phyloP scores from a whole-genome alignment of 1,139 yeast species.

The Blastobotrys petasosporus region DNA sequence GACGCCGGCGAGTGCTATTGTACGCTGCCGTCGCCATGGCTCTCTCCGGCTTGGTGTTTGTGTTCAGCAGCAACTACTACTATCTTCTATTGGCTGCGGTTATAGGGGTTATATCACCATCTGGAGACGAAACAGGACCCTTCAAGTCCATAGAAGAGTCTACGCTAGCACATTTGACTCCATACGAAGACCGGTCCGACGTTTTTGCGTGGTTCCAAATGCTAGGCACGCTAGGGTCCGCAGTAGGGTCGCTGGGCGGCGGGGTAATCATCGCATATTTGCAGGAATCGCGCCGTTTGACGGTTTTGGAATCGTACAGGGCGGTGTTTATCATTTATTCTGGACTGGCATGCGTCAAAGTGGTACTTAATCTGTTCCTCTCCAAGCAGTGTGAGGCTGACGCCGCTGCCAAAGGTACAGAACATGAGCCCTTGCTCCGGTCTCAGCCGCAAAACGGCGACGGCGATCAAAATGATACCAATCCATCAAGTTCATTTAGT shows the following conservation, averaged over 20 bases:
- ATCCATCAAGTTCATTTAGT: slow-evolving; percentile 1
- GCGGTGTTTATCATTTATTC: slow-evolving; percentile 55
- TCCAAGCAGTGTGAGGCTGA: slow-evolving; percentile 50
- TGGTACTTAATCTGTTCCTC: slow-evolving; percentile 48
- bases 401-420: slow-evolving; percentile 7
- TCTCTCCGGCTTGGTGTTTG: slow-evolving; percentile 60
- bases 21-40: slow-evolving; percentile 68
- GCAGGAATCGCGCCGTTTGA: slow-evolving; percentile 30
- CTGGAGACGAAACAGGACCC: slow-evolving; percentile 92
- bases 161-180: slow-evolving; percentile 73
- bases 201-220: slow-evolving; percentile 67
- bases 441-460: slow-evolving; percentile 2
- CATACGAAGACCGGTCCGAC: slow-evolving; percentile 59
- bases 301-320: slow-evolving; percentile 47
- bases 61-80: slow-evolving; percentile 45
- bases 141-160: slow-evolving; percentile 87
- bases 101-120: slow-evolving; percentile 73
- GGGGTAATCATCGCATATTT: slow-evolving; percentile 53
- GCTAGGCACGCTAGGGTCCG: slow-evolving; percentile 67
- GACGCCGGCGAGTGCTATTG: slow-evolving; percentile 61
- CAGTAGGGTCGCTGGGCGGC: slow-evolving; percentile 62
- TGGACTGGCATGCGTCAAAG: slow-evolving; percentile 49
- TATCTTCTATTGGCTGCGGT: slow-evolving; percentile 59
- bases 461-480: not conserved
- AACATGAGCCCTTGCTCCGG: slow-evolving; percentile 9